Evolutionary conservation across 208 protist genomes (phyloP), one percentile per base, ranked within the genome.

Genomic region (Wallacemonas rigidus): DNA sequence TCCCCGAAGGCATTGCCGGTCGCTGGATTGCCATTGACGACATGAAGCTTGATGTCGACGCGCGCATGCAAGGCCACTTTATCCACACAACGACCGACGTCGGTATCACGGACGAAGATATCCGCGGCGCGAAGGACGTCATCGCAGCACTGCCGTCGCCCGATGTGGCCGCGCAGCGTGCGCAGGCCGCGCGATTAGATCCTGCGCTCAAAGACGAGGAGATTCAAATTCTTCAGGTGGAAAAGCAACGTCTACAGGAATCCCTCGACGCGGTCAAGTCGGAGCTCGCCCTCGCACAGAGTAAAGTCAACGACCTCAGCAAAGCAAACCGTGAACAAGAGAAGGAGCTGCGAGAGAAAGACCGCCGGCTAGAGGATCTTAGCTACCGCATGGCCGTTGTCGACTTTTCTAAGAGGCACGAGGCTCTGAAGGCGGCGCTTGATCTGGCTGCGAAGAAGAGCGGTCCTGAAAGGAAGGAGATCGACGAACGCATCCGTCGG

Each of bases 21-120:
- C 88, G 91, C 17, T 95, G 91, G 91, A 72, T 95, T 53, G 86
- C 91, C 40, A 91, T 95, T 57, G 91, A 95, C 57, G 91, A 95
- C 73, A 95, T 95, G 91, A 74, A 95, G 72, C 83, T 95, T 2
- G 88, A 92, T 64, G 88, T 95, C 8, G 91, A 95, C 53, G 74
- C 47, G 38, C 83, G 91, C 41, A 93, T 95, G 91, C 43, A 41
- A 15, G 87, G 77, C 0, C 91, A 95, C 71, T 93, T 95, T 70
- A 62, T 95, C 47, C 77, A 95, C 72, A 94, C 88, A 2, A 54
- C 71, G 36, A 95, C 91, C 1, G 88, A 95, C 55, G 48, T 82
- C 3, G 91, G 91, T 48, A 77, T 95, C 12, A 87, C 75, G 4
- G 82, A 89, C 26, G 85, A 65, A 11, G 80, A 90, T 58, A 82